Conservation (phyloP, 441 rosid species). For the Populus hybrid region DNA sequence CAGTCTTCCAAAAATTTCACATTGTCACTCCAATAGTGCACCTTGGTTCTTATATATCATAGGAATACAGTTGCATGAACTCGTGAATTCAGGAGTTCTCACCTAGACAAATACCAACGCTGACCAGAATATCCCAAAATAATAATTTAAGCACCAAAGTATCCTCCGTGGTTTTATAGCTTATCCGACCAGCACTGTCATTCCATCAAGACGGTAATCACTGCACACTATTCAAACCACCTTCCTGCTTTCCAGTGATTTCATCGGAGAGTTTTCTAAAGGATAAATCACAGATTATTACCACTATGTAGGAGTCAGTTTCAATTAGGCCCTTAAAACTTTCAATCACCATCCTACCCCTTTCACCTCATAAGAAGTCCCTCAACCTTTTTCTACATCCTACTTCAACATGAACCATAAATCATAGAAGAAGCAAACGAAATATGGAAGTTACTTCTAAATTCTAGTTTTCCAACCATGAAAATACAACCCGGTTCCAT, state of each 20-base stretch:
- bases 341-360: background rate
- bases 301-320: background rate
- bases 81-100: background rate
- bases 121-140: background rate
- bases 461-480: background rate
- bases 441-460: background rate
- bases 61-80: background rate
- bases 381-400: background rate
- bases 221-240: background rate
- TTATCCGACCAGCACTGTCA: background rate
- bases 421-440: background rate
- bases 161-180: background rate
- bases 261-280: background rate
- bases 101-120: background rate
- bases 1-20: background rate
- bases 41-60: background rate
- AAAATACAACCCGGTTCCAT: background rate
- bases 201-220: background rate
- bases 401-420: background rate
- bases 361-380: background rate
- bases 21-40: background rate
- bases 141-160: background rate
- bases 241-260: background rate
- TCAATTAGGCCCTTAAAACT: background rate
- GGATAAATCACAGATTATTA: background rate